These are phyloP conservation scores for Boletellus emodensis DNA, from an alignment of 768 basidiomycete species.

Conservation along the genomic window DNA sequence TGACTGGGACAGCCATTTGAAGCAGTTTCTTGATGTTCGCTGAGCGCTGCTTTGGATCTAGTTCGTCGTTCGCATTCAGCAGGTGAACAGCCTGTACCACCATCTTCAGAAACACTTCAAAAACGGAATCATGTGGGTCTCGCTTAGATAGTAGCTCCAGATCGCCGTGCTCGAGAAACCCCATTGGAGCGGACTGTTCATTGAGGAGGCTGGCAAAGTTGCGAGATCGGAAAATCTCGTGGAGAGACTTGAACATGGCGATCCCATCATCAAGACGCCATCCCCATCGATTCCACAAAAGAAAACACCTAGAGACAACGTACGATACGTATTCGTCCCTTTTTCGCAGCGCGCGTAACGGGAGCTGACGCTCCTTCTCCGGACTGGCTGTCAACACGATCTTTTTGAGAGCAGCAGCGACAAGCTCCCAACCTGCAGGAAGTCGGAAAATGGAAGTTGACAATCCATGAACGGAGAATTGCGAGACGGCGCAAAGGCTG, in stretches of 20 bases:
- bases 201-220: conserved; percentile 68
- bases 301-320: conserved; percentile 67
- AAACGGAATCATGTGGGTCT: conserved; percentile 63
- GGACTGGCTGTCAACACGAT: conserved; percentile 54
- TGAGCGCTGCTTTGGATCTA: conserved; percentile 33
- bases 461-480: conserved; percentile 62
- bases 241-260: conserved; percentile 57
- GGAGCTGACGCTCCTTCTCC: conserved; percentile 37
- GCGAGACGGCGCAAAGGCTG: conserved; percentile 68
- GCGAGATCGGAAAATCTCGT: conserved; percentile 71
- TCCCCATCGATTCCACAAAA: conserved; percentile 70
- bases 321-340: conserved; percentile 70
- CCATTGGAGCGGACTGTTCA: conserved; percentile 62
- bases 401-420: conserved; percentile 51
- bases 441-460: conserved; percentile 39
- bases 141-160: conserved; percentile 48
- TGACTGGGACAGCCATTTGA: conserved; percentile 67
- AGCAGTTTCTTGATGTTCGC: conserved; percentile 62
- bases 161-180: conserved; percentile 59
- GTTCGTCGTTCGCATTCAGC: conserved; percentile 32
- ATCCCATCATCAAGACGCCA: conserved; percentile 65
- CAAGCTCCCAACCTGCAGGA: conserved; percentile 63
- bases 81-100: conserved; percentile 54
- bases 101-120: conserved; percentile 77
- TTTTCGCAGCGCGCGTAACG: conserved; percentile 39